Base-by-base conservation (phyloP, 2,329 filamentous ascomycete species). In the Coleophoma crateriformis region DNA sequence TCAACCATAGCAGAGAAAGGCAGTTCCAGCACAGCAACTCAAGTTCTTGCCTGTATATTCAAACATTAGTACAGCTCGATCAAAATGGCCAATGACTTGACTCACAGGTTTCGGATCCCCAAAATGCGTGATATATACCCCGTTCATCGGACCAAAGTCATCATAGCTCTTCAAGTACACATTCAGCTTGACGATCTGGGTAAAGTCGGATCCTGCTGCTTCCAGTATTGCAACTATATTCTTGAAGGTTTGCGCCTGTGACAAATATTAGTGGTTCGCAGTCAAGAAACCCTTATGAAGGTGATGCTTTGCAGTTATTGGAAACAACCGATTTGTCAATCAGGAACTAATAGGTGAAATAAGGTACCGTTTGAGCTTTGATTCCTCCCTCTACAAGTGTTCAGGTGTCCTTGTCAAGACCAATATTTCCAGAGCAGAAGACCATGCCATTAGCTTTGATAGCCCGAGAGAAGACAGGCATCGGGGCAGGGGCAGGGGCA, bases 131-230 rank as follows among this genome's bases (percentile, higher is more conserved):
- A 78, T 79, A 63, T 88, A 90, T 45, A 85, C 77, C 59, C 77
- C 77, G 68, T 90, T 90, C 83, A 90, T 88, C 65, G 84, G 81
- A 34, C 75, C 78, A 63, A 90, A 90, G 68, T 89, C 76, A 54
- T 77, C 80, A 85, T 90, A 89, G 63, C 84, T 76, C 50, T 82
- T 76, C 47, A 90, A 72, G 73, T 89, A 90, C 59, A 89, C 82
- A 59, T 79, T 82, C 53, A 86, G 82, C 73, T 88, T 88, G 62
- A 89, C 82, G 19, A 88, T 81, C 62, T 81, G 81, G 41, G 75
- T 70, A 41, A 90, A 72, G 49, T 71, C 75, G 35, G 79, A 82
- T 15, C 85, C 85, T 4, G 85, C 85, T 45, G 81, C 85, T 52
- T 82, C 77, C 34, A 90, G 75, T 53, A 90, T 82, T 33, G 83